Conservation (phyloP, 2,329 filamentous ascomycete genomes). For the Zymoseptoria pseudotritici region DNA sequence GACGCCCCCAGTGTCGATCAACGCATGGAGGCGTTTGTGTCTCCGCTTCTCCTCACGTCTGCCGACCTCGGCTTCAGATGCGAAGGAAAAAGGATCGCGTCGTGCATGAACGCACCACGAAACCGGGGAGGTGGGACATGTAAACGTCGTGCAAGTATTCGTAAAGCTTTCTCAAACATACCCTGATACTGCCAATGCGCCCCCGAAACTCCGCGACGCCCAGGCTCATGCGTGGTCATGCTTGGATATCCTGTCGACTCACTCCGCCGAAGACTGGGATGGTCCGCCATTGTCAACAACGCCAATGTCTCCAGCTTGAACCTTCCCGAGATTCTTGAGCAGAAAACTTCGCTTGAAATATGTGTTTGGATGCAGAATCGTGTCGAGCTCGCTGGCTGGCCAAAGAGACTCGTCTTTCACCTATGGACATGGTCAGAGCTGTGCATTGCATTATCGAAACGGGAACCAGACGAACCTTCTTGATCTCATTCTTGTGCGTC, state of each 20-base stretch:
- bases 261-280: slow-evolving; percentile 6
- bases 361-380: slow-evolving; percentile 93
- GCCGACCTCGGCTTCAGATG: neutral
- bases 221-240: neutral
- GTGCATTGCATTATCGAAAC: neutral
- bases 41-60: neutral
- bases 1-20: neutral
- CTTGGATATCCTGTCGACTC: neutral
- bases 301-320: slow-evolving; percentile 30
- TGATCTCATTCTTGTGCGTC: slow-evolving; percentile 58
- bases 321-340: slow-evolving; percentile 65
- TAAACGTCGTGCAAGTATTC: neutral
- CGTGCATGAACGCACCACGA: neutral
- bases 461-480: slow-evolving; percentile 29
- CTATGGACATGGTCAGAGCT: slow-evolving; percentile 10
- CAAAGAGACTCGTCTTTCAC: slow-evolving; percentile 42
- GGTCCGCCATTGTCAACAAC: slow-evolving; percentile 28
- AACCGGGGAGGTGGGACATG: neutral
- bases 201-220: neutral
- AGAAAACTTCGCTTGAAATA: slow-evolving; percentile 95
- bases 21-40: neutral
- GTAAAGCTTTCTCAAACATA: neutral
- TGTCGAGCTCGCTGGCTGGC: slow-evolving; percentile 69
- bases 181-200: neutral
- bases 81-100: neutral